Conservation (phyloP, 2,329 filamentous ascomycete genomes). For the Epicoccum nigrum region DNA sequence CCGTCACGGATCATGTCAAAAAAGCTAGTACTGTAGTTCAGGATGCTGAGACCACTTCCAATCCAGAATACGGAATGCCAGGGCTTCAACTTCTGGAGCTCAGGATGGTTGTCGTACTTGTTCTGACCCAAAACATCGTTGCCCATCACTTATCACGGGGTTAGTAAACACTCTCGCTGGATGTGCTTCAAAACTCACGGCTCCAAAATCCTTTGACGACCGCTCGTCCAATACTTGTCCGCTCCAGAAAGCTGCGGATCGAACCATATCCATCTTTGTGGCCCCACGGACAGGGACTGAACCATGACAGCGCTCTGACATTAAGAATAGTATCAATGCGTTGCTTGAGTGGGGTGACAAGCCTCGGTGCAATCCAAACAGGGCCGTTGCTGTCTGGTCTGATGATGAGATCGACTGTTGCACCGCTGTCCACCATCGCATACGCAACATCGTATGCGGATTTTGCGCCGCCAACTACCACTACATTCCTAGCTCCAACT, state of each 20-base stretch:
- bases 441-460: conserved; percentile 69
- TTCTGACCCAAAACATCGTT: conserved; percentile 59
- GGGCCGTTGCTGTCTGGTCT: conserved; percentile 63
- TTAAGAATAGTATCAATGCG: conserved; percentile 60
- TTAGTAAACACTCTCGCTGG: background rate
- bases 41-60: conserved; percentile 62
- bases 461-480: conserved; percentile 67
- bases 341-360: conserved; percentile 70
- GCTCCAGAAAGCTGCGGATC: conserved; percentile 7
- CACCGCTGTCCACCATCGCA: conserved; percentile 60
- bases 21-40: conserved; percentile 65
- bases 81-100: conserved; percentile 51
- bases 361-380: conserved; percentile 63
- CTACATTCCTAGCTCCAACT: conserved; percentile 44
- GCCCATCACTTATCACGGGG: conserved; percentile 51
- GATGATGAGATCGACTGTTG: conserved; percentile 66
- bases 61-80: conserved; percentile 58
- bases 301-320: conserved; percentile 10
- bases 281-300: conserved; percentile 34
- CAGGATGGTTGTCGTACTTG: conserved; percentile 51
- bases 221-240: background rate
- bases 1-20: conserved; percentile 62
- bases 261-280: conserved; percentile 6
- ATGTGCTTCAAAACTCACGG: background rate
- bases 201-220: conserved; percentile 10